Conservation (phyloP, 768 basidiomycete genomes). For the Pseudohyphozyma bogoriensis region DNA sequence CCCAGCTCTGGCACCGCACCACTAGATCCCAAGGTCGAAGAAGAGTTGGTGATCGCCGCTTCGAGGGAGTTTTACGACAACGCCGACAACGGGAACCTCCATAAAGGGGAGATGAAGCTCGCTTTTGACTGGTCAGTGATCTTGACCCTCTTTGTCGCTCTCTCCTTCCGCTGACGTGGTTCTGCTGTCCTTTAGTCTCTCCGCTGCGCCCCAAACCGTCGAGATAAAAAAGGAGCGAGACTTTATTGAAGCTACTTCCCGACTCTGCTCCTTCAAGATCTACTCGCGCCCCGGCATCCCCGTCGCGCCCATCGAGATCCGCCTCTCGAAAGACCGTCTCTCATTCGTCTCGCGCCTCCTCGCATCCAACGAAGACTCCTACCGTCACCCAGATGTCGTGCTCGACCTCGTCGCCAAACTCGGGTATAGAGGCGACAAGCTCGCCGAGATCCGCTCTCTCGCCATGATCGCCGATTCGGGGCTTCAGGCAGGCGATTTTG, state of each 20-base stretch:
- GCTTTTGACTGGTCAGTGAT: constrained; percentile 80
- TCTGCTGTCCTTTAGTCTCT: constrained; percentile 48
- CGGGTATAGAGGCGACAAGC: constrained; percentile 56
- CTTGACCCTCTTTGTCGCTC: neutral
- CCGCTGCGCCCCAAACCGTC: constrained; percentile 58
- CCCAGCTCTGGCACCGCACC: constrained; percentile 35
- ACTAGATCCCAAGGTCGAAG: constrained; percentile 45
- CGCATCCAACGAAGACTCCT: constrained; percentile 71
- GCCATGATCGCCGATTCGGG: constrained; percentile 89
- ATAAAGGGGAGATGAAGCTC: constrained; percentile 87
- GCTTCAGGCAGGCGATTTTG: constrained; percentile 68
- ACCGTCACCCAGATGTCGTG: constrained; percentile 83
- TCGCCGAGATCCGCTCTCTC: constrained; percentile 69
- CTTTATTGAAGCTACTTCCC: constrained; percentile 95
- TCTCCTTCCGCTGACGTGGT: neutral
- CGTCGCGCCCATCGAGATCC: constrained; percentile 84
- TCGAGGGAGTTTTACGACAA: constrained; percentile 93
- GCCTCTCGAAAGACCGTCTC: constrained; percentile 78
- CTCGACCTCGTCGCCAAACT: constrained; percentile 83
- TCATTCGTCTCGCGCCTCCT: constrained; percentile 78
- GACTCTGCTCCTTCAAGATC: constrained; percentile 84
- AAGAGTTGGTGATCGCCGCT: constrained; percentile 67
- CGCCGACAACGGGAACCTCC: constrained; percentile 80
- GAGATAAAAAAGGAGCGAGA: constrained; percentile 61
- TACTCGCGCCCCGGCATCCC: constrained; percentile 59